Conservation (phyloP, 2,329 filamentous ascomycete genomes). For the Colletotrichum aenigma region DNA sequence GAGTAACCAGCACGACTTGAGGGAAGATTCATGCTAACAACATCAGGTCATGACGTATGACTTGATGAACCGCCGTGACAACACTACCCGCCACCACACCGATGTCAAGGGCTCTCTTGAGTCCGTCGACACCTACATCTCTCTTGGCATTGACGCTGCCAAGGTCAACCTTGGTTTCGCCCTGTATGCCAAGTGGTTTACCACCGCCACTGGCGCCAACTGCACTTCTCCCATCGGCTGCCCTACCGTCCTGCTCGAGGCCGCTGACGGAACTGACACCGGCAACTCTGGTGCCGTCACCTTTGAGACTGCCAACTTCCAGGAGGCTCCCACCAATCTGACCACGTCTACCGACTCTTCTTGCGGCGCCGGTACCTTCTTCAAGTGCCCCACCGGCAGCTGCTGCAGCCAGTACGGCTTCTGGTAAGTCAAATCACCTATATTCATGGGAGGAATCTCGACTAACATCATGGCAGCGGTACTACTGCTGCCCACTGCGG, state of each 20-base stretch:
- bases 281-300: constrained; percentile 49
- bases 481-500: constrained; percentile 5
- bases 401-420: constrained; percentile 17
- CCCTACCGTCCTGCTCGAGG: constrained; percentile 62
- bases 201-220: constrained; percentile 48
- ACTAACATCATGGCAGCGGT: neutral
- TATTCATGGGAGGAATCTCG: neutral
- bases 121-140: constrained; percentile 63
- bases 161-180: constrained; percentile 71
- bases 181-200: constrained; percentile 74
- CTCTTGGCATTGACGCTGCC: constrained; percentile 55
- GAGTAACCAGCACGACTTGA: neutral
- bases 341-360: neutral
- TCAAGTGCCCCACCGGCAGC: constrained; percentile 6
- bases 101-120: constrained; percentile 59
- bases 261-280: constrained; percentile 62
- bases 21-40: neutral
- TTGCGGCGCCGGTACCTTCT: constrained; percentile 10
- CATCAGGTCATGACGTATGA: constrained; percentile 71
- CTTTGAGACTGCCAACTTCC: constrained; percentile 39
- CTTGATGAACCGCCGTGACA: constrained; percentile 75
- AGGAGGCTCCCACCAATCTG: constrained; percentile 3
- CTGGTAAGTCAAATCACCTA: neutral
- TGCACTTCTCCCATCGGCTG: constrained; percentile 61
- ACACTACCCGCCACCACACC: constrained; percentile 66